A percentile compares a stretch with the other conserved stretches of the same genome.
phyloP scores from a whole-genome alignment of 2,329 filamentous ascomycete species.

The Penicillium rolfsii region DNA sequence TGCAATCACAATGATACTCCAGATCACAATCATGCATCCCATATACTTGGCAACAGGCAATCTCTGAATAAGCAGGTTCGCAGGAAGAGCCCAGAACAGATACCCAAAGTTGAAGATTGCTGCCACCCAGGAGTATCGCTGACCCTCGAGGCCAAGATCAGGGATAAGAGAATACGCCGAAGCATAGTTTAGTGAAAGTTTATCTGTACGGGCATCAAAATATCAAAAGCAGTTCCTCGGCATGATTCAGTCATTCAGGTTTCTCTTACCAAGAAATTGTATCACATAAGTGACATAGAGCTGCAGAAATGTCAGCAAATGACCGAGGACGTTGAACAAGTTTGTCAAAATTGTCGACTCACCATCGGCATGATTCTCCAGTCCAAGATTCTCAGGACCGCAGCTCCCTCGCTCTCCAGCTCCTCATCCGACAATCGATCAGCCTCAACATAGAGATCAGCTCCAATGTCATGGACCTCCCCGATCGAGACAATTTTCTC shows the following conservation, averaged over 20 bases:
- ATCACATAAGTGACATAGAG: constrained; percentile 49
- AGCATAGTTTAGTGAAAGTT: constrained; percentile 38
- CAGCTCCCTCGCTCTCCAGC: constrained; percentile 47
- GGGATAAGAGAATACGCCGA: constrained; percentile 50
- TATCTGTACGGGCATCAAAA: constrained; percentile 23
- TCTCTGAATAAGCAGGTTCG: constrained; percentile 48
- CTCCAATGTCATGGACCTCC: constrained; percentile 47
- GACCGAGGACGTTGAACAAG: neutral
- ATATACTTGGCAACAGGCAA: constrained; percentile 49
- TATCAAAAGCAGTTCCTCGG: neutral
- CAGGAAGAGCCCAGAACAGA: constrained; percentile 46
- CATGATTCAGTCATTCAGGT: neutral
- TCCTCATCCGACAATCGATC: constrained; percentile 50
- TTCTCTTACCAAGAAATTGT: constrained; percentile 48
- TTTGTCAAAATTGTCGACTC: constrained; percentile 7
- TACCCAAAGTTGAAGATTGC: constrained; percentile 52
- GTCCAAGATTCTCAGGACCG: constrained; percentile 51
- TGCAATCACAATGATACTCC: constrained; percentile 46
- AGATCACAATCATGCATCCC: constrained; percentile 46
- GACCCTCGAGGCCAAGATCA: constrained; percentile 47
- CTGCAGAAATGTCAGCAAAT: constrained; percentile 30
- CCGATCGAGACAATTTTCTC: constrained; percentile 30
- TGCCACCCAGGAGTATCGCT: constrained; percentile 52
- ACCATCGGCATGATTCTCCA: constrained; percentile 54
- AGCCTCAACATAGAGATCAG: constrained; percentile 51